phyloP scores from a whole-genome alignment of 192 early-diverging fungal species.

The Backusella tarrabulga region DNA sequence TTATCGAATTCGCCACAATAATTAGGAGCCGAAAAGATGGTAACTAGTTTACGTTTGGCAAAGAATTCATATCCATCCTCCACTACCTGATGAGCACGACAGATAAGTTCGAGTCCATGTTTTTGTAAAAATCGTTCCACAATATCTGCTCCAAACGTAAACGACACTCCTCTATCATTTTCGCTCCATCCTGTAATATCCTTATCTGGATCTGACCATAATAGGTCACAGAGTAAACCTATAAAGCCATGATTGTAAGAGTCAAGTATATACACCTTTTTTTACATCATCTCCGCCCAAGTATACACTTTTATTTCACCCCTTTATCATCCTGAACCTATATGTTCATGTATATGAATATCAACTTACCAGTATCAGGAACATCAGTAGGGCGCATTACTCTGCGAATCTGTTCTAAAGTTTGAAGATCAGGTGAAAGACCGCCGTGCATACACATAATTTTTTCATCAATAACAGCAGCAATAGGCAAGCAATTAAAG shows the following conservation, averaged over 20 bases:
- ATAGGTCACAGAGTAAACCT: conserved; percentile 82
- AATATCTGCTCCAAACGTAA: conserved; percentile 95
- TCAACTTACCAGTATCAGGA: conserved; percentile 80
- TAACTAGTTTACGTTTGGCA: conserved; percentile 85
- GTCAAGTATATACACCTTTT: background rate
- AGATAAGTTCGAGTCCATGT: conserved; percentile 94
- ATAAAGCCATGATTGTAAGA: background rate
- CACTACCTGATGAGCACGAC: conserved; percentile 94
- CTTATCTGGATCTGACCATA: conserved; percentile 99
- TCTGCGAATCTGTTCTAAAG: conserved; percentile 95
- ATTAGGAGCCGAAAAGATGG: conserved; percentile 33
- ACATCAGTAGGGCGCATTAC: conserved; percentile 98
- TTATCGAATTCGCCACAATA: conserved; percentile 50
- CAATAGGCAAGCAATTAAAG: conserved; percentile 97
- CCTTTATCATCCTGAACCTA: background rate
- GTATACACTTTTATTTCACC: background rate
- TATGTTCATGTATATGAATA: background rate
- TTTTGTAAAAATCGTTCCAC: conserved; percentile 82
- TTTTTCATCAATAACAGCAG: conserved; percentile 97
- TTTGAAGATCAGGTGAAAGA: conserved; percentile 93
- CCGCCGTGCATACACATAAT: conserved; percentile 99
- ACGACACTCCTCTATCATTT: conserved; percentile 94
- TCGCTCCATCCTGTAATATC: conserved; percentile 95
- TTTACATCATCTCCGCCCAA: background rate
- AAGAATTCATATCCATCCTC: conserved; percentile 99